Evolutionary conservation across 2,329 filamentous ascomycete species (phyloP).

Genomic region (Penicillium sclerotiorum): DNA sequence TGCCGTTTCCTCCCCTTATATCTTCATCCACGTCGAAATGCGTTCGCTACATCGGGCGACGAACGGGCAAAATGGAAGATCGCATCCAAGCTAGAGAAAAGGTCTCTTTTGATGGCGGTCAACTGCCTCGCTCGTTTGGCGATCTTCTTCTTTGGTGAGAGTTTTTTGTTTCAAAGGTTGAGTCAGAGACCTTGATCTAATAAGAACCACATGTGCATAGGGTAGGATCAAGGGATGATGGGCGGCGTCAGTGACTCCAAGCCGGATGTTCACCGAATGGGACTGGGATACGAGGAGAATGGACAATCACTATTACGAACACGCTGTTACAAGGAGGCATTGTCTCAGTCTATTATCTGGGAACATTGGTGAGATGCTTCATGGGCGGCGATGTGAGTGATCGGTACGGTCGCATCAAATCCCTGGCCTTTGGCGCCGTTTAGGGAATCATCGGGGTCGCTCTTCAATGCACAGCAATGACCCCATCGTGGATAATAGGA

Average conservation of each 20-base stretch:
- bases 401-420: conserved; percentile 60
- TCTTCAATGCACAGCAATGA: conserved; percentile 64
- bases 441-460: conserved; percentile 61
- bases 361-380: conserved; percentile 62
- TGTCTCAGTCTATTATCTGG: conserved; percentile 57
- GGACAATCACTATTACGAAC: conserved; percentile 41
- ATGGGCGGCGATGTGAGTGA: conserved; percentile 64
- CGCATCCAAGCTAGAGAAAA: conserved; percentile 48
- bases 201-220: not conserved
- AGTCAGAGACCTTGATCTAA: not conserved
- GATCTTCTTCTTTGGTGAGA: conserved; percentile 61
- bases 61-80: conserved; percentile 6
- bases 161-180: not conserved
- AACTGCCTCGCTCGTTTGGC: conserved; percentile 64
- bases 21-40: not conserved
- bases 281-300: conserved; percentile 57
- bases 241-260: conserved; percentile 65
- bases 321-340: conserved; percentile 63
- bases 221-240: conserved; percentile 54
- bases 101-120: conserved; percentile 56
- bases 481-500: conserved; percentile 66
- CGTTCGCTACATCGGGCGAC: not conserved
- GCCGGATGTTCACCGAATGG: conserved; percentile 63
- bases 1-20: not conserved
- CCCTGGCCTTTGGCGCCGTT: conserved; percentile 59